Conservation (phyloP, 1,284 basidiomycete genomes). For the Leccinum cinnamomeum region DNA sequence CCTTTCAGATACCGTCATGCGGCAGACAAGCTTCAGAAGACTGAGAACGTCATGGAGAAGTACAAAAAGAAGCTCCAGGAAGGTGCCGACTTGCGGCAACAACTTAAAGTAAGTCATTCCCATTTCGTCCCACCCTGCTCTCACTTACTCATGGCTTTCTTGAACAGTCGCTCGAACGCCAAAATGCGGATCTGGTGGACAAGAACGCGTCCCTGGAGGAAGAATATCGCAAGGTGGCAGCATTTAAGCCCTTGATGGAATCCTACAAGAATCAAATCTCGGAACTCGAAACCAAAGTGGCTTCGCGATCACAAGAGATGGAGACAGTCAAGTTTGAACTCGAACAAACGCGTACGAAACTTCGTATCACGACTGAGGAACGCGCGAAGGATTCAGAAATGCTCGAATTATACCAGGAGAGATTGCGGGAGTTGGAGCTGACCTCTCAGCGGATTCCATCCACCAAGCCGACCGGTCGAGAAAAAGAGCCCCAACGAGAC, state of each 20-base stretch:
- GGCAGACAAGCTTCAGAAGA: slow-evolving; percentile 88
- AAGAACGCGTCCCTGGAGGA: slow-evolving; percentile 89
- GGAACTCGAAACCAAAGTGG: slow-evolving; percentile 74
- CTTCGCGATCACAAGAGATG: slow-evolving; percentile 65
- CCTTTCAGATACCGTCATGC: slow-evolving; percentile 76
- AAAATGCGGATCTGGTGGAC: slow-evolving; percentile 90
- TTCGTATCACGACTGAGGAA: slow-evolving; percentile 70
- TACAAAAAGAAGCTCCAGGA: slow-evolving; percentile 99
- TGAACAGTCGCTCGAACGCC: slow-evolving; percentile 79
- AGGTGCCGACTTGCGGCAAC: slow-evolving; percentile 82
- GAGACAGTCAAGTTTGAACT: slow-evolving; percentile 76
- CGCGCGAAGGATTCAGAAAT: slow-evolving; percentile 82
- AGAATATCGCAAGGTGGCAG: slow-evolving; percentile 83
- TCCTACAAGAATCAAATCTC: slow-evolving; percentile 89
- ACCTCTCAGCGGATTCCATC: slow-evolving; percentile 47
- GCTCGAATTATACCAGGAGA: slow-evolving; percentile 86
- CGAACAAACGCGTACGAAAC: slow-evolving; percentile 67
- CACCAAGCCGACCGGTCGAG: slow-evolving; percentile 19
- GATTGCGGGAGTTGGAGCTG: slow-evolving; percentile 87
- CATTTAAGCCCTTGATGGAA: slow-evolving; percentile 89
- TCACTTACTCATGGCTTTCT: slow-evolving; percentile 5
- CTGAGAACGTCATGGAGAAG: slow-evolving; percentile 97
- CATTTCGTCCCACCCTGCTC: slow-evolving; percentile 3
- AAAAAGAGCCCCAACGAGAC: slow-evolving; percentile 25
- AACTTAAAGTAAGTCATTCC: slow-evolving; percentile 65